Evolutionary conservation across 176 grass and related monocot species (phyloP).

Genomic region (Rhynchospora pubera): DNA sequence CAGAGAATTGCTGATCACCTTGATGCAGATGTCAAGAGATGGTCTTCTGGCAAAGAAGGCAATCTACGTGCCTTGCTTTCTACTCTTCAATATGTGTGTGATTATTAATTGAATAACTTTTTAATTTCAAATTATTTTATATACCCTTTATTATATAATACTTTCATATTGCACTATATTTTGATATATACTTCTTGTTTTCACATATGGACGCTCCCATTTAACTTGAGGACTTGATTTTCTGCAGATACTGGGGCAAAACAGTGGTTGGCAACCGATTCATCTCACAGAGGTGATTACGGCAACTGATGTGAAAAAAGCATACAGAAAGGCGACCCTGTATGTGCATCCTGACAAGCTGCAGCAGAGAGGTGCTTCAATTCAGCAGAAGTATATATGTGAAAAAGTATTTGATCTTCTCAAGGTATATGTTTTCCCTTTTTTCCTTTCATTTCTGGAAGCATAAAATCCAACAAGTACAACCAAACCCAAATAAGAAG

Average conservation of each 20-base stretch:
- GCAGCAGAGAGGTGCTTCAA: slow-evolving; percentile 84
- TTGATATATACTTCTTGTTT: neutral
- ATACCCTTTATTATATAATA: neutral
- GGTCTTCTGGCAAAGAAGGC: slow-evolving; percentile 99
- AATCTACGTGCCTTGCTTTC: slow-evolving; percentile 93
- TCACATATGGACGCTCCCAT: neutral
- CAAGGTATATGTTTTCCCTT: slow-evolving; percentile 51
- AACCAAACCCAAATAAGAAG: neutral
- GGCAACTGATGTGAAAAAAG: slow-evolving; percentile 71
- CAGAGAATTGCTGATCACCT: slow-evolving; percentile 94
- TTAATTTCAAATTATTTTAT: slow-evolving; percentile 1
- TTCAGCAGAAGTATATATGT: slow-evolving; percentile 93
- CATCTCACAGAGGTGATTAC: slow-evolving; percentile 94
- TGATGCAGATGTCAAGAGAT: slow-evolving; percentile 93
- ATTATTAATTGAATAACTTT: slow-evolving; percentile 20
- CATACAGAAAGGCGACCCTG: slow-evolving; percentile 91
- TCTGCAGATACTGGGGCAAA: slow-evolving; percentile 72
- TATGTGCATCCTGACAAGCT: slow-evolving; percentile 98
- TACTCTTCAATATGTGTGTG: slow-evolving; percentile 90
- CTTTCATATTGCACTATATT: neutral
- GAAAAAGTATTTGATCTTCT: slow-evolving; percentile 99
- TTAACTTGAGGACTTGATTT: neutral
- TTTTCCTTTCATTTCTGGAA: neutral
- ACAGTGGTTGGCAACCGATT: slow-evolving; percentile 89
- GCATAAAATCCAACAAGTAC: too few relatives aligned